Base-by-base conservation (phyloP, 1,284 basidiomycete species). In the Sparassis latifolia region DNA sequence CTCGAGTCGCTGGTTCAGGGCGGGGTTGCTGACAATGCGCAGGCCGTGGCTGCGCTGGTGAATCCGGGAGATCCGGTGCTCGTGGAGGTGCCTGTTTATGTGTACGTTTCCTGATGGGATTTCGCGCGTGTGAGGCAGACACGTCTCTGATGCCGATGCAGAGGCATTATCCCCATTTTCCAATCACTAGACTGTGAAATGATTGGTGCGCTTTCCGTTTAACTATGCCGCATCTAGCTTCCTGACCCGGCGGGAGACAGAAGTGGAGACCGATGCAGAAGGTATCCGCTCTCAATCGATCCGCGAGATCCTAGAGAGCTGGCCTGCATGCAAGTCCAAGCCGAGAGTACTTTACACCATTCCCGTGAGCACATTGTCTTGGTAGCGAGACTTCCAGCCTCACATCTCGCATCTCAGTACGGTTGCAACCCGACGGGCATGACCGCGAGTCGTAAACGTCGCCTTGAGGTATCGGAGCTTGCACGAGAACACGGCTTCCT, bases 321-420 rank as follows among this genome's bases (percentile, higher is more conserved):
- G 92, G 92, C 86, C 89, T 0, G 69, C 66, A 5, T 80, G 71
- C 30, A 86, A 86, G 65, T 77, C 76, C 6, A 86, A 83, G 56
- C 94, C 93, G 9, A 91, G 84, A 66, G 76, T 87, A 2, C 69
- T 97, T 44, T 97, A 97, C 66, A 92, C 89, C 2, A 83, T 89
- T 39, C 86, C 87, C 5, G 85, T 85, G 63, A 33, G 80, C 69
- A 1, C 1, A 20, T 20, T 1, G 20, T 20, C 20, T 20, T 20
- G 20, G 20, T 20, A 20, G 20, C 20, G 20, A 20, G 20, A 20
- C 20, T 20, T 20, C 20, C 20, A 20, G 20, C 20, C 20, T 20
- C 20, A 20, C 20, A 20, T 20, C 20, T 20, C 12, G 4, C 10
- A 9, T 29, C 31, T 9, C 52, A 90, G 88, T 86, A 84, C 66